Percentiles rank a stretch among this genome's conserved stretches.
phyloP scores from a whole-genome alignment of 352 stramenopile genomes.

The Globisporangium iwayamae region DNA sequence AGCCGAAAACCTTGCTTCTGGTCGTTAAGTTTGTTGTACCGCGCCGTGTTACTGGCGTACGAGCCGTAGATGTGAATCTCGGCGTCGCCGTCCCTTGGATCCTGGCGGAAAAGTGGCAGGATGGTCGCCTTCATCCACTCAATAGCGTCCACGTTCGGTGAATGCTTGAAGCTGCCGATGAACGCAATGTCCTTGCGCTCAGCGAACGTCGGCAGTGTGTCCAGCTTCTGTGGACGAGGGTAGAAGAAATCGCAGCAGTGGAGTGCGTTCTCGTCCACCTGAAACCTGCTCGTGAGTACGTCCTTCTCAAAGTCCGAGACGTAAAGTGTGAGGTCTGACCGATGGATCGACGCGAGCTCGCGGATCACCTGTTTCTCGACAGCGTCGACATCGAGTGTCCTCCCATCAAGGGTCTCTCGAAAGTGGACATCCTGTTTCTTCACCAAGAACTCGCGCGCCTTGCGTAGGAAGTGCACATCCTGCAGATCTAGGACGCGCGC shows the following conservation, averaged over 20 bases:
- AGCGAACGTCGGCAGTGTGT: constrained; percentile 20
- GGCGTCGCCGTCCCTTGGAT: constrained; percentile 14
- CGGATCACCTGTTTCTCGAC: constrained; percentile 71
- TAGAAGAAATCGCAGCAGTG: constrained; percentile 77
- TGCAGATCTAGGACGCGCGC: constrained; percentile 90
- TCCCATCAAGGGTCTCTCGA: constrained; percentile 35
- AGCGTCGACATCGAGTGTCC: constrained; percentile 28
- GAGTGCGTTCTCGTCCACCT: constrained; percentile 40
- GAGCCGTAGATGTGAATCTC: constrained; percentile 89
- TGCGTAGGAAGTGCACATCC: constrained; percentile 90
- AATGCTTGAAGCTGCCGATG: constrained; percentile 91
- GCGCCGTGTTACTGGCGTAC: constrained; percentile 47
- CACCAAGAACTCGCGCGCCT: constrained; percentile 75
- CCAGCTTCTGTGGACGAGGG: constrained; percentile 20
- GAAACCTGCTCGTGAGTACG: constrained; percentile 54
- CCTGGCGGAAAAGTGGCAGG: constrained; percentile 64
- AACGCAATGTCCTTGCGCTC: constrained; percentile 75
- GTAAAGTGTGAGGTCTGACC: constrained; percentile 70
- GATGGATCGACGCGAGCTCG: constrained; percentile 73
- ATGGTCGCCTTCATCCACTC: constrained; percentile 67
- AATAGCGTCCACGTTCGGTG: constrained; percentile 89
- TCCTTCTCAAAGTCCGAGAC: constrained; percentile 68
- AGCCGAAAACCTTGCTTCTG: constrained; percentile 51
- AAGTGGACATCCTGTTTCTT: constrained; percentile 47
- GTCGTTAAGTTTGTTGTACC: constrained; percentile 53